Evolutionary conservation across 164 flowering plant genomes (phyloP).

Genomic region (Cinnamomum chago): DNA sequence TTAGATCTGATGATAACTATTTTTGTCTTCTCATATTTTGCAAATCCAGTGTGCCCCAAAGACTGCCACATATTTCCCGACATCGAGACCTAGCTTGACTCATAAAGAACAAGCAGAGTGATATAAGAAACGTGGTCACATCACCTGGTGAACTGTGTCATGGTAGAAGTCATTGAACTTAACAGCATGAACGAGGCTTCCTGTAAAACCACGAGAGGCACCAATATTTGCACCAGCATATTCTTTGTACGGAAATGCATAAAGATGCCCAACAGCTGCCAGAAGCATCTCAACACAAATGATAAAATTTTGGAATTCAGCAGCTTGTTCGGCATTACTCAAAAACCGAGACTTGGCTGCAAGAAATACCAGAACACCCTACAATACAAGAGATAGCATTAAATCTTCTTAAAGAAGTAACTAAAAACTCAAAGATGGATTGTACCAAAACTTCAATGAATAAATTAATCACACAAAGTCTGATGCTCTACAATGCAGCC

Average conservation of each 20-base stretch:
- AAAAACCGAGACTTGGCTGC: constrained; percentile 86
- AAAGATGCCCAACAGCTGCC: constrained; percentile 87
- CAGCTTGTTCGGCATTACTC: constrained; percentile 77
- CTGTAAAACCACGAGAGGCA: constrained; percentile 48
- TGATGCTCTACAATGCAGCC: not conserved
- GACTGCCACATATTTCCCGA: too few relatives aligned
- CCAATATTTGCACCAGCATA: constrained; percentile 96
- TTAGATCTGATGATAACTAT: too few relatives aligned
- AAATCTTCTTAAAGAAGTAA: not conserved
- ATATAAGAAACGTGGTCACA: not conserved
- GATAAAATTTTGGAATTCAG: constrained; percentile 75
- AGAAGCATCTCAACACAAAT: constrained; percentile 96
- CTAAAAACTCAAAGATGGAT: not conserved
- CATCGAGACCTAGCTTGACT: too few relatives aligned
- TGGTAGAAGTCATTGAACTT: constrained; percentile 90
- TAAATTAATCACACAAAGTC: too few relatives aligned
- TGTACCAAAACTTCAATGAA: not conserved
- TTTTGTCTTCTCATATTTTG: too few relatives aligned
- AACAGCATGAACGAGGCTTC: constrained; percentile 85
- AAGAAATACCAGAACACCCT: constrained; percentile 97
- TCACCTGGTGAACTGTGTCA: constrained; percentile 96
- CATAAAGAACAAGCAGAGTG: not conserved
- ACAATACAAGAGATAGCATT: not conserved
- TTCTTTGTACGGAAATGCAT: constrained; percentile 95
- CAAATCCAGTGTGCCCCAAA: too few relatives aligned